Percentiles rank a stretch among this genome's conserved stretches.
Evolutionary conservation across 345 rosid genomes (phyloP).

Genomic region (Lepidium aucheri): DNA sequence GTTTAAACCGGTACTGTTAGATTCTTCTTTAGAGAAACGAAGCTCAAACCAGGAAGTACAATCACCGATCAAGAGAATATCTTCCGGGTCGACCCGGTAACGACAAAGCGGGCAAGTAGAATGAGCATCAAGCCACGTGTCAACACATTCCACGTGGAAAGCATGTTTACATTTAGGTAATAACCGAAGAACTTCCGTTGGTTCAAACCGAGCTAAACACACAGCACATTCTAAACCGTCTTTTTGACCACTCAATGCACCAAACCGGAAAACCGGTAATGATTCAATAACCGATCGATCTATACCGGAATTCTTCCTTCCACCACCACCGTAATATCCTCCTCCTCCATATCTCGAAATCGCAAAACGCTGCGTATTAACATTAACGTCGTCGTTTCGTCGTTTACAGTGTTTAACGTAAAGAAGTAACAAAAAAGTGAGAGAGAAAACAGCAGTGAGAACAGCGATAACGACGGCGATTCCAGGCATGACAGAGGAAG

Average conservation of each 20-base stretch:
- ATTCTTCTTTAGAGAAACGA: conserved; percentile 10
- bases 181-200: conserved; percentile 49
- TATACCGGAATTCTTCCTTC: conserved; percentile 69
- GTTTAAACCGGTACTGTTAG: conserved; percentile 1
- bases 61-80: conserved; percentile 51
- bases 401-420: conserved; percentile 74
- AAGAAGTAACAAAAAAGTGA: conserved; percentile 71
- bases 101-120: conserved; percentile 96
- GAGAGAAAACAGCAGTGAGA: conserved; percentile 57
- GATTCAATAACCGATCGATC: conserved; percentile 64
- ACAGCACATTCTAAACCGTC: conserved; percentile 87
- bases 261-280: conserved; percentile 74
- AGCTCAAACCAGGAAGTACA: conserved; percentile 21
- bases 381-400: conserved; percentile 16
- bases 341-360: conserved; percentile 1
- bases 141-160: conserved; percentile 89
- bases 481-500: conserved; percentile 51
- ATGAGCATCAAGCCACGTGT: conserved; percentile 93
- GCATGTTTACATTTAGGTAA: conserved; percentile 91
- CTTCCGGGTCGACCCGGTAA: conserved; percentile 85
- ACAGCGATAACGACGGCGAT: conserved; percentile 51
- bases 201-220: conserved; percentile 59
- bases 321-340: not conserved
- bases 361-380: conserved; percentile 15
- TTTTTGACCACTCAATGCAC: conserved; percentile 61